phyloP scores from a whole-genome alignment of 139 green algal genomes.

The Coccomyxa sp. region DNA sequence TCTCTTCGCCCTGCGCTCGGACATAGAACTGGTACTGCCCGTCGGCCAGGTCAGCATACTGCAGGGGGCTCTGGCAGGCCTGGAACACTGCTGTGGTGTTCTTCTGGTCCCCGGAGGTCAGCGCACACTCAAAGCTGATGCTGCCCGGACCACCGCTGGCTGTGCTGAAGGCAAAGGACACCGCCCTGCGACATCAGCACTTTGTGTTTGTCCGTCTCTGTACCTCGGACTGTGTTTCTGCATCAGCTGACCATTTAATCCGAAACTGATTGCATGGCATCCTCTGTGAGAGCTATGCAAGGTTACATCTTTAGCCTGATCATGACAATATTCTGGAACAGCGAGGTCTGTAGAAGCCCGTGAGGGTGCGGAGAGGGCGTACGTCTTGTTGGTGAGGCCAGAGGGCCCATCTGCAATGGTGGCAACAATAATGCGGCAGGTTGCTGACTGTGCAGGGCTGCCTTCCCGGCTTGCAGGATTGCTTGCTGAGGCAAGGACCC shows the following conservation, averaged over 20 bases:
- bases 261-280: too few relatives aligned
- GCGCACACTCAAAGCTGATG: neutral
- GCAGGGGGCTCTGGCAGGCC: constrained; percentile 32
- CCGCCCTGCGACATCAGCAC: neutral
- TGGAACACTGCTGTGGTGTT: neutral
- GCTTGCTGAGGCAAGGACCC: constrained; percentile 16
- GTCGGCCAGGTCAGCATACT: constrained; percentile 41
- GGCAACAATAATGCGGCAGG: neutral
- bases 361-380: too few relatives aligned
- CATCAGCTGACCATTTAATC: too few relatives aligned
- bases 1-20: constrained; percentile 15
- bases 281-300: too few relatives aligned
- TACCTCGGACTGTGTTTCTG: too few relatives aligned
- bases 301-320: too few relatives aligned
- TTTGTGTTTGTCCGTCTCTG: too few relatives aligned
- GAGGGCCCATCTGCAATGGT: neutral
- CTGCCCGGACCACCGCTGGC: neutral
- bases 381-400: constrained; percentile 7
- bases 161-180: neutral
- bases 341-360: too few relatives aligned
- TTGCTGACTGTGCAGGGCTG: neutral
- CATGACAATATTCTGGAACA: too few relatives aligned
- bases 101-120: neutral
- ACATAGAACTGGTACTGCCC: constrained; percentile 51
- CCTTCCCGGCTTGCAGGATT: constrained; percentile 35